Percentiles rank a stretch among this genome's conserved stretches.
Evolutionary conservation across 202 grass and related monocot species (phyloP).

Genomic region (Zizania palustris): DNA sequence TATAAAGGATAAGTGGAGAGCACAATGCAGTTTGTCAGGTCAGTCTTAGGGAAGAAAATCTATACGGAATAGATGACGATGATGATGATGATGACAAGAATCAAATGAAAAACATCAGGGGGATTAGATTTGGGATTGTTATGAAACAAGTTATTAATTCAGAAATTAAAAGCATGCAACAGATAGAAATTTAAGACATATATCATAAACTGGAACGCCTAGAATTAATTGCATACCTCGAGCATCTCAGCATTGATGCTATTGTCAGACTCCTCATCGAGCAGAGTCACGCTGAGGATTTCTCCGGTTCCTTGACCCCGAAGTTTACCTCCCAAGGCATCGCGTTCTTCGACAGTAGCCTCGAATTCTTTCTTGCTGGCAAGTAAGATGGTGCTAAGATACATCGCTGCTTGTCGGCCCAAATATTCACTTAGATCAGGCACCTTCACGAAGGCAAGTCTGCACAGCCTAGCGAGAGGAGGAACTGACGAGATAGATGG

Average conservation of each 20-base stretch:
- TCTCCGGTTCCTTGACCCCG: slow-evolving; percentile 64
- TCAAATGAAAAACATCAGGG: no score
- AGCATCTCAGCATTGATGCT: slow-evolving; percentile 74
- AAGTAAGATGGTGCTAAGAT: slow-evolving; percentile 51
- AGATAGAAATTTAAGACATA: not conserved
- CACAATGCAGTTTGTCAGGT: no score
- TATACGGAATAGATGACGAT: no score
- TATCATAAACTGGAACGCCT: not conserved
- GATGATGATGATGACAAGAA: no score
- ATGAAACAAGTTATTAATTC: no score
- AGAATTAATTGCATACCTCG: slow-evolving; percentile 47
- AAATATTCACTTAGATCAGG: slow-evolving; percentile 56
- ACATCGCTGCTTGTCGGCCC: slow-evolving; percentile 59
- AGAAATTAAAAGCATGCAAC: not conserved
- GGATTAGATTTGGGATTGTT: no score
- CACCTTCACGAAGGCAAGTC: slow-evolving; percentile 63
- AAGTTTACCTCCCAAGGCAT: slow-evolving; percentile 47
- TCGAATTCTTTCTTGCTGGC: slow-evolving; percentile 48
- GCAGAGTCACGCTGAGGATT: slow-evolving; percentile 53
- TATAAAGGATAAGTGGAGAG: no score
- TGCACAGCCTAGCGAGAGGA: slow-evolving; percentile 54
- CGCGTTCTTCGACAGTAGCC: slow-evolving; percentile 61
- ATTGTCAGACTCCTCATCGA: slow-evolving; percentile 56
- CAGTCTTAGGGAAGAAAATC: no score
- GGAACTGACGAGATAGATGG: slow-evolving; percentile 40